Evolutionary conservation across 2,329 filamentous ascomycete genomes (phyloP), one percentile per base, ranked within the genome.

Genomic region (Epichloe aotearoae): DNA sequence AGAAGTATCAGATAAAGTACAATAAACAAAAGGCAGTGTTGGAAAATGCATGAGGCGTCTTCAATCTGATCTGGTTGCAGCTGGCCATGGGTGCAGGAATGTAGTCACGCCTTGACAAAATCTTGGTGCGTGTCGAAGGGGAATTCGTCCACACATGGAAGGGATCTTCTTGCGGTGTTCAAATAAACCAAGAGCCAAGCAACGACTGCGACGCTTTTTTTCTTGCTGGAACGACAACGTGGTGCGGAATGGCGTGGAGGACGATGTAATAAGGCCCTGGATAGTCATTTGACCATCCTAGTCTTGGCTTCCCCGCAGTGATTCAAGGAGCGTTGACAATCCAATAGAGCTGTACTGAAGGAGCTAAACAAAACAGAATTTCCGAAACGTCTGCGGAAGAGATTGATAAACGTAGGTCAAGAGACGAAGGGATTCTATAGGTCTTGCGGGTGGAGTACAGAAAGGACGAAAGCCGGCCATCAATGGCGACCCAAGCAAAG

Each of bases 11-110:
- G 34, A 26, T 11, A 20, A 33, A 12, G 26, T 3, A 34, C 41
- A 19, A 6, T 14, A 42, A 40, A 45, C n/a, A 49, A 42, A 43
- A 46, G 37, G 57, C 52, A 53, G 55, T 55, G 57, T 57, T 57
- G 30, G 42, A 54, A 53, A 56, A 57, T 61, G 60, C 60, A 59
- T 56, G 58, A 56, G 57, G 53, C 59, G 56, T 59, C 55, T 36
- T 44, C 47, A 30, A 44, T 49, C 33, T 17, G 20, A 43, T 44
- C 15, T 17, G 15, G 36, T 33, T 37, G 33, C 30, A 23, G 30
- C 40, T 26, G 26, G 46, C 40, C 47, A 44, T 49, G 37, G 33
- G 36, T 44, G 26, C 15, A 30, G 46, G 36, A 15, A 47, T 19
- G 36, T n/a, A 39, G 36, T 30, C 20, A 47, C 46, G 37, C 20